Conservation (phyloP, 768 basidiomycete genomes). For the Tricholomella constricta region DNA sequence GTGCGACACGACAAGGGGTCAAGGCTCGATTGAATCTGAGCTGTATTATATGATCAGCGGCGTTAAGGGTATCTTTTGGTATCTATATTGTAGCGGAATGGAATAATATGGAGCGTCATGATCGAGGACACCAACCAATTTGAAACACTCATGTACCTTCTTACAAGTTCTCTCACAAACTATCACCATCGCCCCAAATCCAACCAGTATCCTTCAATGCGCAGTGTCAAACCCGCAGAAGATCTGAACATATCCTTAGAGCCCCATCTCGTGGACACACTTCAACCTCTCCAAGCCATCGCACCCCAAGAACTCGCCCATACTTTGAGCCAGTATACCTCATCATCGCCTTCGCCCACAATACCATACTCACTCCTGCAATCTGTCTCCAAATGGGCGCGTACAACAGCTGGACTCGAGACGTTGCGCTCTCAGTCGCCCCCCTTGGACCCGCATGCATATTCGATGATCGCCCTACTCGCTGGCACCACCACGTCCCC, state of each 20-base stretch:
- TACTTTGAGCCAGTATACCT: conserved; percentile 43
- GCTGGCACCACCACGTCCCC: conserved; percentile 82
- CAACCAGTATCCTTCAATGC: conserved; percentile 20
- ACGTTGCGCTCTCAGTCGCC: conserved; percentile 40
- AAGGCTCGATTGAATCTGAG: background rate
- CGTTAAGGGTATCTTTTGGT: too few species aligned
- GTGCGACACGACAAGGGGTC: conserved; percentile 31
- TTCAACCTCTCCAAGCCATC: conserved; percentile 46
- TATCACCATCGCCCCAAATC: conserved; percentile 9
- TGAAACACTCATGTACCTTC: too few species aligned
- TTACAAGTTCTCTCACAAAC: too few species aligned
- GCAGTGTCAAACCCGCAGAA: conserved; percentile 15
- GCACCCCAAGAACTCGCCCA: conserved; percentile 47
- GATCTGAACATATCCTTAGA: conserved; percentile 69
- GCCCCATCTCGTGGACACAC: conserved; percentile 53
- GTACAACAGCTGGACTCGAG: conserved; percentile 47
- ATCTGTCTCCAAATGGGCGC: conserved; percentile 69
- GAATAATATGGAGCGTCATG: too few species aligned
- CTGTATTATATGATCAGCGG: too few species aligned
- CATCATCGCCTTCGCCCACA: conserved; percentile 36
- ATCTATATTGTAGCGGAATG: too few species aligned
- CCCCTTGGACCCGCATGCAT: conserved; percentile 53
- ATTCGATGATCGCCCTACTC: conserved; percentile 72
- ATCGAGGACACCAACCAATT: too few species aligned
- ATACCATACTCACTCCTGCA: conserved; percentile 66